Conservation (phyloP, 2,329 filamentous ascomycete genomes). For the Mycosphaerella sp. region DNA sequence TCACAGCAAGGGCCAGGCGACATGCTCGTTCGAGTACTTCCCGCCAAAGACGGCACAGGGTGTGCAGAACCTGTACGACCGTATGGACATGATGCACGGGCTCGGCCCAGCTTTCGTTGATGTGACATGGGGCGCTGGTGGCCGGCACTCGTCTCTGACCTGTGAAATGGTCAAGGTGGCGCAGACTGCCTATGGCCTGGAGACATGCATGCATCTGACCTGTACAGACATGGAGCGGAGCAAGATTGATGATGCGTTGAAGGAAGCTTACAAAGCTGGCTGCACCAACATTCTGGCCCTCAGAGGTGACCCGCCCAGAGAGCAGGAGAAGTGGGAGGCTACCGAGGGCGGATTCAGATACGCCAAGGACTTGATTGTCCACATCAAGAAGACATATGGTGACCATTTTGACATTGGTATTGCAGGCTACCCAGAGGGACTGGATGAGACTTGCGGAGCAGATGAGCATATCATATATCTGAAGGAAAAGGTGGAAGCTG, state of each 20-base stretch:
- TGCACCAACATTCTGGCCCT: constrained; percentile 97
- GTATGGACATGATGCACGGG: constrained; percentile 98
- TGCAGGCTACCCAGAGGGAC: constrained; percentile 92
- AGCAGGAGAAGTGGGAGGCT: constrained; percentile 89
- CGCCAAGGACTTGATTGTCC: constrained; percentile 80
- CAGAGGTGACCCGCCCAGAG: constrained; percentile 85
- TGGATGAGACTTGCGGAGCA: constrained; percentile 84
- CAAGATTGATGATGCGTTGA: constrained; percentile 82
- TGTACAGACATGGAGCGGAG: constrained; percentile 96
- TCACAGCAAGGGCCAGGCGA: constrained; percentile 69
- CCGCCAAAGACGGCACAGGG: constrained; percentile 95
- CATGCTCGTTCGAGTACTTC: constrained; percentile 99
- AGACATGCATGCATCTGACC: constrained; percentile 98
- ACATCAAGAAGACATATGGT: constrained; percentile 72
- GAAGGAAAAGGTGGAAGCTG: constrained; percentile 95
- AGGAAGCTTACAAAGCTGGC: constrained; percentile 83
- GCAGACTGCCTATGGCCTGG: constrained; percentile 88
- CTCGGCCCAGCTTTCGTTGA: constrained; percentile 94
- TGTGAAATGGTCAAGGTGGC: constrained; percentile 97
- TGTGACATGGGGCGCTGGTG: constrained; percentile 96
- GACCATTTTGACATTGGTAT: constrained; percentile 97
- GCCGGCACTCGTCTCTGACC: constrained; percentile 81
- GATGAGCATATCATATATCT: constrained; percentile 82
- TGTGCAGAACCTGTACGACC: constrained; percentile 98
- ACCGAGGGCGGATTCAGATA: constrained; percentile 77